phyloP scores from a whole-genome alignment of 345 rosid species.

The Euphorbia peplus region DNA sequence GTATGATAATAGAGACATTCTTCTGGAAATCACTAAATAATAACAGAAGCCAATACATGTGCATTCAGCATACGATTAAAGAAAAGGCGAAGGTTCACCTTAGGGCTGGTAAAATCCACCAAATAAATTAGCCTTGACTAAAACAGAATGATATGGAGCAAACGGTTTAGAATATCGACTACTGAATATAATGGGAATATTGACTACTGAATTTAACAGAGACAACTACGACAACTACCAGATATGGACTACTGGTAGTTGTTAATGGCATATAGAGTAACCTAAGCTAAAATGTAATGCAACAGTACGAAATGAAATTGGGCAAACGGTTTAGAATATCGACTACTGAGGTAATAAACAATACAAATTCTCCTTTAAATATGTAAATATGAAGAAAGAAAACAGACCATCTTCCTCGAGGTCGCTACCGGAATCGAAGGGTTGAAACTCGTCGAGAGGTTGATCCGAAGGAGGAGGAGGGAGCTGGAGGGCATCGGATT shows the following conservation, averaged over 20 bases:
- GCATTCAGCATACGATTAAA: not conserved
- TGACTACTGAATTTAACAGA: too few species aligned
- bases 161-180: not conserved
- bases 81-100: not conserved
- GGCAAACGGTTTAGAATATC: not conserved
- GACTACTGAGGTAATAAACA: not conserved
- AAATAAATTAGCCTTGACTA: not conserved
- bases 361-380: too few species aligned
- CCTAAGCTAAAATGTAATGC: not conserved
- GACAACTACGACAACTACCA: too few species aligned
- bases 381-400: not conserved
- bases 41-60: not conserved
- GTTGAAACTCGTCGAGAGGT: slow-evolving; percentile 45
- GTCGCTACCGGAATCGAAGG: slow-evolving; percentile 75
- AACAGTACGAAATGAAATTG: not conserved
- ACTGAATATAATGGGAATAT: too few species aligned
- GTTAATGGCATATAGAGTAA: not conserved
- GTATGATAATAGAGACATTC: not conserved
- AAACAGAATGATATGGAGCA: not conserved
- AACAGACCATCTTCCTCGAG: slow-evolving; percentile 83
- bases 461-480: slow-evolving; percentile 48
- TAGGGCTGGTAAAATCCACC: not conserved
- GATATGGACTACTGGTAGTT: not conserved
- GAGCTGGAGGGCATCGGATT: slow-evolving; percentile 62
- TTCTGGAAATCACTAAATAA: not conserved